Percentiles rank a stretch among this genome's conserved stretches.
phyloP scores from a whole-genome alignment of 208 protist genomes.

The Strigomonas culicis region DNA sequence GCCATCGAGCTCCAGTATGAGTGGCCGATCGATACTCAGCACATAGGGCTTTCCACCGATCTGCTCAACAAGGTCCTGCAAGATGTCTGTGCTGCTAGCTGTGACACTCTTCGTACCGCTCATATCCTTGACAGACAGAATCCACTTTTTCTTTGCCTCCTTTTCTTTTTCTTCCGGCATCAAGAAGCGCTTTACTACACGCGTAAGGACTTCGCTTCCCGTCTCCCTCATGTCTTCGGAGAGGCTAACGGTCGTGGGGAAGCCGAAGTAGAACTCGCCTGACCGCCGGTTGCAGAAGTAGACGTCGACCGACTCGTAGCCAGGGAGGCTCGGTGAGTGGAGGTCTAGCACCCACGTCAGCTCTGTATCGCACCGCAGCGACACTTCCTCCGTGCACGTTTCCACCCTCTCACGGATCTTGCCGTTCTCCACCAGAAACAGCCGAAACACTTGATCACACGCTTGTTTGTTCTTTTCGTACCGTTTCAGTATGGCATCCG shows the following conservation, averaged over 20 bases:
- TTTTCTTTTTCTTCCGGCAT: slow-evolving; percentile 22
- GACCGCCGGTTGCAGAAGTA: slow-evolving; percentile 59
- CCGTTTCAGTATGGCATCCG: background rate
- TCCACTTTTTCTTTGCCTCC: slow-evolving; percentile 35
- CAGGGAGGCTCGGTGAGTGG: slow-evolving; percentile 14
- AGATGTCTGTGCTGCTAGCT: slow-evolving; percentile 32
- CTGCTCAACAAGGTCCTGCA: slow-evolving; percentile 43
- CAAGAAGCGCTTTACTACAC: slow-evolving; percentile 48
- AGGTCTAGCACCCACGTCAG: slow-evolving; percentile 23
- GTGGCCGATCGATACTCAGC: slow-evolving; percentile 60
- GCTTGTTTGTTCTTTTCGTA: slow-evolving; percentile 16
- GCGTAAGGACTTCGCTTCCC: slow-evolving; percentile 34
- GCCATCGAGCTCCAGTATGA: slow-evolving; percentile 32
- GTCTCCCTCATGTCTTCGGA: slow-evolving; percentile 33
- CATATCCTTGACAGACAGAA: slow-evolving; percentile 34
- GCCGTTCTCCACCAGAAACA: slow-evolving; percentile 26
- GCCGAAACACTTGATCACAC: slow-evolving; percentile 12
- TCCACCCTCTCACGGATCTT: slow-evolving; percentile 9
- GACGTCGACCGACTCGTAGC: slow-evolving; percentile 42
- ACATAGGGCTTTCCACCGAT: slow-evolving; percentile 35
- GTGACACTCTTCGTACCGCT: slow-evolving; percentile 34
- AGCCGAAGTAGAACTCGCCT: slow-evolving; percentile 59
- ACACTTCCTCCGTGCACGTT: slow-evolving; percentile 14
- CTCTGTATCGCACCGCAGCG: slow-evolving; percentile 6
- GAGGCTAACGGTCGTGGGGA: slow-evolving; percentile 59